Evolutionary conservation across 441 rosid species (phyloP), one percentile per base, ranked within the genome.

Genomic region (Pelargonium australe): DNA sequence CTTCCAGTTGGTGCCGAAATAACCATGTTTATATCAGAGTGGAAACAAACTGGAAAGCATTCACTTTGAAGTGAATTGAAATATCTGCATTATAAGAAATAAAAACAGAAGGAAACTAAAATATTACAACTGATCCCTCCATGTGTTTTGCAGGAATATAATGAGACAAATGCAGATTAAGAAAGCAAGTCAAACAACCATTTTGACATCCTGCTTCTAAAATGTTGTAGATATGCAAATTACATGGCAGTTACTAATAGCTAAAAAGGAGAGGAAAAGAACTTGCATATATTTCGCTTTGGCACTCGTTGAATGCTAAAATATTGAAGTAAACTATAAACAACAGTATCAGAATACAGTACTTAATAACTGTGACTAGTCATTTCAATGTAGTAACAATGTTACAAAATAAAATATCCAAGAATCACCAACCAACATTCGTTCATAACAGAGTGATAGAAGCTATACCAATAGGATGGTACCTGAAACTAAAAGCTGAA

Each of bases 1-100:
- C 99, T 95, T 67, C 99, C 99, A 63, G 99, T 92, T 3, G 99
- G 99, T 11, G 99, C 98, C 2, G 98, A 92, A 64, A 95, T 78
- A 63, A 92, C 95, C 98, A 95, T 95, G 84, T 88, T 92, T 74
- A 82, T 78, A 73, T 92, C 95, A 19, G 95, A 89, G 49, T 86
- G 83, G 76, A 85, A 95, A 75, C 98, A 95, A 8, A 80, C 75
- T 23, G 95, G 93, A 77, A 89, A 95, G 65, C 99, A 95, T 79
- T 95, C 99, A 66, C 96, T 95, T 80, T 95, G 99, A 79, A 95
- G 80, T 12, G 97, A 89, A 79, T 95, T 95, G 62, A 95, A 92
- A 84, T 92, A 95, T 81, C 98, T 95, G 81, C 78, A 76, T 64
- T 1, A 72, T 19, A 66, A 68, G 64, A 77, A 68, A 70, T 41